These are phyloP conservation scores for Sordariomycetes sp. DNA, from an alignment of 2,329 filamentous ascomycete species.

Conservation along the genomic window DNA sequence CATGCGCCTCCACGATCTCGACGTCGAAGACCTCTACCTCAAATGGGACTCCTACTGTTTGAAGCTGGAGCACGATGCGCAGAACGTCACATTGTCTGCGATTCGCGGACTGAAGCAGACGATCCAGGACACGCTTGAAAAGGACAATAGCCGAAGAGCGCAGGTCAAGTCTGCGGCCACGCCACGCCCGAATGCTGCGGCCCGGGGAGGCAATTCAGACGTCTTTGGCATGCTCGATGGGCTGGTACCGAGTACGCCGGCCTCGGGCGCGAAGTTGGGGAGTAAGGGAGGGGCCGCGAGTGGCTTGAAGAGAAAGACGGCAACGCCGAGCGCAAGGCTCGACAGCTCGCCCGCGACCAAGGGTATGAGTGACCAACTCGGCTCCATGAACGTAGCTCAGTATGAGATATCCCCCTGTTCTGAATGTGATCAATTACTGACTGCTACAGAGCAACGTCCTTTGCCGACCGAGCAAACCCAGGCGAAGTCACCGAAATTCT, in stretches of 20 bases:
- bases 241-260: conserved; percentile 55
- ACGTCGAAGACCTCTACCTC: conserved; percentile 82
- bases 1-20: conserved; percentile 71
- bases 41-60: conserved; percentile 99
- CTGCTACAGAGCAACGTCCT: conserved; percentile 28
- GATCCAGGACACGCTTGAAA: conserved; percentile 75
- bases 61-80: conserved; percentile 79
- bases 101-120: conserved; percentile 76
- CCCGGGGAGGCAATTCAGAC: conserved; percentile 30
- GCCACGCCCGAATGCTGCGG: conserved; percentile 15
- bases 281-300: conserved; percentile 16
- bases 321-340: conserved; percentile 12
- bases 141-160: conserved; percentile 56
- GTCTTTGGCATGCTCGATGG: conserved; percentile 79
- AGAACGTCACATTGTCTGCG: conserved; percentile 56
- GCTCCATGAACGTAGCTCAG: conserved; percentile 16
- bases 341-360: conserved; percentile 21
- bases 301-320: conserved; percentile 19
- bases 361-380: conserved; percentile 22
- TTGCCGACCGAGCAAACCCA: conserved; percentile 67
- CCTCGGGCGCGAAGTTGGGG: conserved; percentile 31
- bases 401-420: neutral
- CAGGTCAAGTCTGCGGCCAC: conserved; percentile 56
- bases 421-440: no score
- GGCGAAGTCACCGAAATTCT: conserved; percentile 78